Conservation (phyloP, 352 stramenopile species). For the Halophytophthora polymorphica region DNA sequence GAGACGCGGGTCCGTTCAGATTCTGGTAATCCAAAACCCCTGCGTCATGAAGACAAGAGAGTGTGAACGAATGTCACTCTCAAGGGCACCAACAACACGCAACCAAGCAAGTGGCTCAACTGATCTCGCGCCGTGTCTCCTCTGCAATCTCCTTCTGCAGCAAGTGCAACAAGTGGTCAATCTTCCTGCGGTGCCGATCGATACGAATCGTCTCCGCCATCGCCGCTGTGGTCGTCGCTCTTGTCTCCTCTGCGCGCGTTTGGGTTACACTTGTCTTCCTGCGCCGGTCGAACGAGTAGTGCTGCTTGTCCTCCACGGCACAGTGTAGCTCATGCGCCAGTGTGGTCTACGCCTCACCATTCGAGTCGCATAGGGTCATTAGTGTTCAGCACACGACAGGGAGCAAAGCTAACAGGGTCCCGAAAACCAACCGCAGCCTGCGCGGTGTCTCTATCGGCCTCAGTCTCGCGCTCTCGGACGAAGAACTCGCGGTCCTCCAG, state of each 20-base stretch:
- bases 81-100: background rate
- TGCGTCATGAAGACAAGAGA: constrained; percentile 9
- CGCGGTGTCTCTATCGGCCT: constrained; percentile 19
- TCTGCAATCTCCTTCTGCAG: constrained; percentile 57
- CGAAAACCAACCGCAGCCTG: constrained; percentile 24
- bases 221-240: background rate
- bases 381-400: background rate
- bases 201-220: constrained; percentile 29
- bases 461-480: constrained; percentile 18
- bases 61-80: constrained; percentile 2
- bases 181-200: constrained; percentile 52
- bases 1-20: constrained; percentile 18
- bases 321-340: constrained; percentile 46
- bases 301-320: constrained; percentile 33
- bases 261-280: constrained; percentile 2
- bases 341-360: constrained; percentile 23
- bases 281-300: constrained; percentile 49
- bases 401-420: constrained; percentile 5
- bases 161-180: constrained; percentile 49
- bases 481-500: constrained; percentile 37
- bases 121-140: constrained; percentile 58
- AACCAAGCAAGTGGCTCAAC: constrained; percentile 20
- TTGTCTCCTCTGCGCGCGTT: background rate
- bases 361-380: too few relatives aligned
- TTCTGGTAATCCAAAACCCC: constrained; percentile 22